Evolutionary conservation across 495 filamentous ascomycete species (phyloP).

Genomic region (Chaetomium cochliodes): DNA sequence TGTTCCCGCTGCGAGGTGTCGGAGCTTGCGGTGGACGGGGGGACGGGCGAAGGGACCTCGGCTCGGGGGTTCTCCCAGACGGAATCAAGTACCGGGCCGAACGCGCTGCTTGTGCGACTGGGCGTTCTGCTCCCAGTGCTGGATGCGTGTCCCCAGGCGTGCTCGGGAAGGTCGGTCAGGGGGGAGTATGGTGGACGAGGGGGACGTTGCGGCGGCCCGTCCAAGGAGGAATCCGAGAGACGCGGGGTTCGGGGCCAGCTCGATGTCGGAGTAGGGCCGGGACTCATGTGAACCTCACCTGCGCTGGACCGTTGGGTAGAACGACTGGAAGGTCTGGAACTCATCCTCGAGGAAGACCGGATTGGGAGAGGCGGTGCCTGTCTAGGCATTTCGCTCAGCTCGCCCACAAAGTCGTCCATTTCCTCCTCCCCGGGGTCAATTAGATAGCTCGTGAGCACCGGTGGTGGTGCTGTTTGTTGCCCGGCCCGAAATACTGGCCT

Average conservation of each 20-base stretch:
- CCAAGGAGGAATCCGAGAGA: constrained; percentile 12
- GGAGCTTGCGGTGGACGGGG: background rate
- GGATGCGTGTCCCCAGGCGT: too few relatives aligned
- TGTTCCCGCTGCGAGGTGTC: background rate
- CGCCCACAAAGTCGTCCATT: constrained; percentile 41
- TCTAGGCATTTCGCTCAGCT: constrained; percentile 36
- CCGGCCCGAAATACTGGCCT: too few relatives aligned
- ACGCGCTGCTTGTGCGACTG: constrained; percentile 18
- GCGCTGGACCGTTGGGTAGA: constrained; percentile 15
- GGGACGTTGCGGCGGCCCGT: background rate
- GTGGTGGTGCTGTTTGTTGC: background rate
- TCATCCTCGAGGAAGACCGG: constrained; percentile 36
- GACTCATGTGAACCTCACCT: constrained; percentile 9
- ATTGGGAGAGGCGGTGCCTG: constrained; percentile 43
- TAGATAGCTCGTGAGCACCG: background rate
- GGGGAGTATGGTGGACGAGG: constrained; percentile 13
- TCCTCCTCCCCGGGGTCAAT: constrained; percentile 22
- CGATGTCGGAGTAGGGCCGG: background rate
- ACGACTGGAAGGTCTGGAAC: constrained; percentile 17
- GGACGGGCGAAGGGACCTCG: constrained; percentile 9
- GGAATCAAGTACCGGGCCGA: constrained; percentile 12
- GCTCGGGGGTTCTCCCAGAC: constrained; percentile 25
- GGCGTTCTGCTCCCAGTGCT: background rate
- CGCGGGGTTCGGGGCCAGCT: constrained; percentile 4
- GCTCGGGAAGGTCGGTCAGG: constrained; percentile 18